phyloP scores from a whole-genome alignment of 129 eudicot species.

The Flaveria bidentis region DNA sequence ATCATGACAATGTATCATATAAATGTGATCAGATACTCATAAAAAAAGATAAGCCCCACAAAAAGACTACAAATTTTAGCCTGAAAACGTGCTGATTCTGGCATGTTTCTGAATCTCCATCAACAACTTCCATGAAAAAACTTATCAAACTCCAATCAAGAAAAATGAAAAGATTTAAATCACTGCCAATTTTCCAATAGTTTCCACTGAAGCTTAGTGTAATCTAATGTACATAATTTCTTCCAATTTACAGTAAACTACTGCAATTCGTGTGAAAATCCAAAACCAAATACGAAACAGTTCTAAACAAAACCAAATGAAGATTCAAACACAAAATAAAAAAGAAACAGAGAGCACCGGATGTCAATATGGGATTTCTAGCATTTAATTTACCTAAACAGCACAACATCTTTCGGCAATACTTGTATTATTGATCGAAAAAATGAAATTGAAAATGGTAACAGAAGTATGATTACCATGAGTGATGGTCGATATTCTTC shows the following conservation, averaged over 20 bases:
- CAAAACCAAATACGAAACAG: too few relatives aligned
- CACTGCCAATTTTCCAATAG: background rate
- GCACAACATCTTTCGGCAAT: background rate
- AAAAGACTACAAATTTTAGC: background rate
- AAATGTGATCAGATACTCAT: background rate
- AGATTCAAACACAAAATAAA: slow-evolving; percentile 3
- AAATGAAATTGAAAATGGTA: background rate
- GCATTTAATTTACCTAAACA: slow-evolving; percentile 10
- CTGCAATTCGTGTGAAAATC: too few relatives aligned
- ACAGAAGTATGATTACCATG: slow-evolving; percentile 26
- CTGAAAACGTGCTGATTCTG: too few relatives aligned
- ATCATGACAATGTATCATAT: background rate
- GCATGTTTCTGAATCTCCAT: background rate
- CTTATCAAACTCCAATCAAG: background rate
- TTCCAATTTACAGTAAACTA: too few relatives aligned
- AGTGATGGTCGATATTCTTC: background rate
- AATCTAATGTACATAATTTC: background rate
- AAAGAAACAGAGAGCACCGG: background rate
- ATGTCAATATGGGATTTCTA: slow-evolving; percentile 6
- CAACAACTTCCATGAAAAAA: background rate
- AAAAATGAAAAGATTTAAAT: background rate
- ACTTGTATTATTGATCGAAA: background rate
- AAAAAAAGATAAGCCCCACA: too few relatives aligned
- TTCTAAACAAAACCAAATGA: background rate
- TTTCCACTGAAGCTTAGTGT: background rate